phyloP scores from a whole-genome alignment of 495 filamentous ascomycete species.

The Aspergillus kassunensis region DNA sequence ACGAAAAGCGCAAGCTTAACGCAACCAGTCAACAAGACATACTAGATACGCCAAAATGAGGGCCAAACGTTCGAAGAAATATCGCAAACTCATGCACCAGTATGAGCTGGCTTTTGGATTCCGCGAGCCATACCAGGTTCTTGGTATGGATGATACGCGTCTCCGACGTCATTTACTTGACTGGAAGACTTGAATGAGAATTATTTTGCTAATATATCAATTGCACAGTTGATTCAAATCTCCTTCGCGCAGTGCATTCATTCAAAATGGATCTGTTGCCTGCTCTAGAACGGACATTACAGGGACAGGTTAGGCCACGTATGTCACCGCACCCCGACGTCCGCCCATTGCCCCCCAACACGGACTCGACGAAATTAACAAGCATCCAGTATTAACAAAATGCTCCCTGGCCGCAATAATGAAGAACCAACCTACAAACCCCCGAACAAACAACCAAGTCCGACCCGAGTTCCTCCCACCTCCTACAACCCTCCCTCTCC shows the following conservation, averaged over 20 bases:
- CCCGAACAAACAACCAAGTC: constrained; percentile 40
- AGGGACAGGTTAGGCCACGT: constrained; percentile 83
- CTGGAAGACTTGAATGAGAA: neutral
- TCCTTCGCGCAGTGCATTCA: constrained; percentile 65
- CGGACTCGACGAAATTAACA: neutral
- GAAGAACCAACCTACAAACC: constrained; percentile 42
- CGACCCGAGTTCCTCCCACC: constrained; percentile 42
- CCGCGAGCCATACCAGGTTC: constrained; percentile 89
- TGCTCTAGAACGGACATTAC: constrained; percentile 68
- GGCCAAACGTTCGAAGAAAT: constrained; percentile 90
- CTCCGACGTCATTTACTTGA: neutral
- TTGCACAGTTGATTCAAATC: constrained; percentile 66
- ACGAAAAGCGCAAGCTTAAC: constrained; percentile 11
- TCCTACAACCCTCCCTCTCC: constrained; percentile 62
- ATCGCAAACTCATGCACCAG: constrained; percentile 92
- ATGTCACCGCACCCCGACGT: constrained; percentile 22
- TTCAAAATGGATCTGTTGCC: constrained; percentile 79
- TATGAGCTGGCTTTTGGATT: constrained; percentile 82
- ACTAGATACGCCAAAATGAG: constrained; percentile 54
- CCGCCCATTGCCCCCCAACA: neutral
- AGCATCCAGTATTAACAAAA: constrained; percentile 54
- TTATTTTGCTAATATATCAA: constrained; percentile 13
- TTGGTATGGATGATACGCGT: constrained; percentile 47
- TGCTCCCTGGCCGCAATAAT: constrained; percentile 49
- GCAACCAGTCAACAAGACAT: neutral